These are phyloP conservation scores for Candida dubliniensis DNA, from an alignment of 1,139 yeast species.

Conservation along the genomic window DNA sequence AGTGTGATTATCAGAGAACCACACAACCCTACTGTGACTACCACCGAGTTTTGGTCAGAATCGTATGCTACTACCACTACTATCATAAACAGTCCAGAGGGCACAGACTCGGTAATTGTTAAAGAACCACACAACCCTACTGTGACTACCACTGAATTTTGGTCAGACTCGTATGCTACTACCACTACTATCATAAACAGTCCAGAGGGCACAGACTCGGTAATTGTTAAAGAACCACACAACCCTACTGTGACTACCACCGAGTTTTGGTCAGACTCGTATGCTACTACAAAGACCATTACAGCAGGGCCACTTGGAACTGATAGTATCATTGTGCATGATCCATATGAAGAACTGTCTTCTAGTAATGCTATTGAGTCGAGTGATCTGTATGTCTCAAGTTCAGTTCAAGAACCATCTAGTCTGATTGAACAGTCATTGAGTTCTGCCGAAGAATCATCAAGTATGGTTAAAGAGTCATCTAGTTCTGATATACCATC, in stretches of 20 bases:
- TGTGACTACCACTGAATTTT: constrained; percentile 8
- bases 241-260: constrained; percentile 12
- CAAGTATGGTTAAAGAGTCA: constrained; percentile 12
- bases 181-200: constrained; percentile 7
- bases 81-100: constrained; percentile 10
- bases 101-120: constrained; percentile 21
- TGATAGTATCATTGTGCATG: constrained; percentile 12
- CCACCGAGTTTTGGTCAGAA: background rate
- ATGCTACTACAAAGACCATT: background rate
- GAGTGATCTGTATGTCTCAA: too few species aligned
- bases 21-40: constrained; percentile 10
- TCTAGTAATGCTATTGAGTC: too few species aligned
- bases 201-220: constrained; percentile 16
- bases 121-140: constrained; percentile 16
- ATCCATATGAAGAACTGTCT: too few species aligned
- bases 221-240: constrained; percentile 15
- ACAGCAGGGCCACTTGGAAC: background rate
- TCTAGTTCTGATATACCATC: background rate
- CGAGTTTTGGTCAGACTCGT: constrained; percentile 13
- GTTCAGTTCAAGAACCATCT: constrained; percentile 13
- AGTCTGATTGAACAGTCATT: constrained; percentile 11
- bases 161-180: constrained; percentile 12
- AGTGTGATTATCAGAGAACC: constrained; percentile 18
- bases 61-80: constrained; percentile 4
- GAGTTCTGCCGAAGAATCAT: constrained; percentile 13